A percentile compares a stretch with the other conserved stretches of the same genome.
Evolutionary conservation across 2,329 filamentous ascomycete species (phyloP).

Genomic region (Penicillium sp.): DNA sequence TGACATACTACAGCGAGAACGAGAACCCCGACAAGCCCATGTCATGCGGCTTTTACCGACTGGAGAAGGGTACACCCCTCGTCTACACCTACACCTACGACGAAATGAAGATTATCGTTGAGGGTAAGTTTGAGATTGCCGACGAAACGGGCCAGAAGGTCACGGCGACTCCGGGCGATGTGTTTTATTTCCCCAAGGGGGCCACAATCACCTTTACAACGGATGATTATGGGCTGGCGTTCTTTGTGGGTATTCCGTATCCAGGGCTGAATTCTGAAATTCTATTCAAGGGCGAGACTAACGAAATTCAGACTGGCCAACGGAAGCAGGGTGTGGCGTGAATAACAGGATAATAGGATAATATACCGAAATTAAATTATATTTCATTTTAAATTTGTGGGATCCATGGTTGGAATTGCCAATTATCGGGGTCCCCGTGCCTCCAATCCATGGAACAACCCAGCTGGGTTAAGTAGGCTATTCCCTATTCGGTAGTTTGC

Average conservation of each 20-base stretch:
- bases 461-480: slow-evolving; percentile 1
- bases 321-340: slow-evolving; percentile 30
- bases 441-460: slow-evolving; percentile 20
- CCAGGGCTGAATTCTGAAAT: not conserved
- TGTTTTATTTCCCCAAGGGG: slow-evolving; percentile 69
- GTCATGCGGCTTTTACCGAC: slow-evolving; percentile 64
- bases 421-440: slow-evolving; percentile 17
- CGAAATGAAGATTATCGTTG: slow-evolving; percentile 72
- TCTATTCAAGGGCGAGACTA: not conserved
- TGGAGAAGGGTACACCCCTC: slow-evolving; percentile 66
- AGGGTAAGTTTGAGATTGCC: slow-evolving; percentile 64
- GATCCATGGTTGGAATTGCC: slow-evolving; percentile 2
- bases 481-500: slow-evolving; percentile 27
- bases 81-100: slow-evolving; percentile 70
- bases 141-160: slow-evolving; percentile 63
- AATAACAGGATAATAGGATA: slow-evolving; percentile 4
- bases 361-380: not conserved
- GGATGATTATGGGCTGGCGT: slow-evolving; percentile 60
- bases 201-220: slow-evolving; percentile 66
- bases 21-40: slow-evolving; percentile 60
- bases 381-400: not conserved
- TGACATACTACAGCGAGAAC: slow-evolving; percentile 46
- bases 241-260: slow-evolving; percentile 47
- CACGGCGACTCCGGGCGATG: slow-evolving; percentile 61
- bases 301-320: slow-evolving; percentile 31